A percentile compares a stretch with the other conserved stretches of the same genome.
Conservation (phyloP, 495 filamentous ascomycete species). For the Aspergillus sclerotioniger region DNA sequence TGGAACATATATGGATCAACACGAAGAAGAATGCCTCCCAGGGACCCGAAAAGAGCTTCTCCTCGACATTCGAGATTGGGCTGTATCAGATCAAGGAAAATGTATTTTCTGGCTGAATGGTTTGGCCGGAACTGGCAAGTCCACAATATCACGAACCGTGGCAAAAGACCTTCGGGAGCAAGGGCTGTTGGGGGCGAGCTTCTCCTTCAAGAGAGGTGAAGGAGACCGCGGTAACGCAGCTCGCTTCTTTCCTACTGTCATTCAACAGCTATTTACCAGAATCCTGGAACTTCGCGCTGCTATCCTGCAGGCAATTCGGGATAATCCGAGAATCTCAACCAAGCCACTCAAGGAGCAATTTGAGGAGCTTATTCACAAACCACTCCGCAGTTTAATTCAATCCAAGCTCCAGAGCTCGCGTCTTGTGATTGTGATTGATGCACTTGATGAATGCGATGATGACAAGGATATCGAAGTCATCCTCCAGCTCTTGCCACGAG, state of each 20-base stretch:
- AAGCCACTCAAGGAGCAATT: constrained; percentile 4
- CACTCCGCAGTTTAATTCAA: neutral
- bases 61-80: neutral
- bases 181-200: neutral
- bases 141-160: neutral
- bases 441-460: too few species aligned
- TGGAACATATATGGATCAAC: neutral
- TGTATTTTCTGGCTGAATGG: constrained; percentile 5
- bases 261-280: neutral
- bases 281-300: neutral
- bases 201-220: neutral
- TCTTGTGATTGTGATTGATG: neutral
- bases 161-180: neutral
- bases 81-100: neutral
- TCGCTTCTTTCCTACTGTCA: neutral
- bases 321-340: neutral
- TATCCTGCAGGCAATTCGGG: neutral
- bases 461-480: too few species aligned
- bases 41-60: constrained; percentile 3
- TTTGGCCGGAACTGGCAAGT: constrained; percentile 1
- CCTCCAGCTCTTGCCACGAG: too few species aligned
- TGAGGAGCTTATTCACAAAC: neutral
- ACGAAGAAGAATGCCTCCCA: constrained; percentile 6
- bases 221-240: neutral
- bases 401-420: neutral